These are phyloP conservation scores for Penicillium sp. DNA, from an alignment of 2,329 filamentous ascomycete species.

Conservation along the genomic window DNA sequence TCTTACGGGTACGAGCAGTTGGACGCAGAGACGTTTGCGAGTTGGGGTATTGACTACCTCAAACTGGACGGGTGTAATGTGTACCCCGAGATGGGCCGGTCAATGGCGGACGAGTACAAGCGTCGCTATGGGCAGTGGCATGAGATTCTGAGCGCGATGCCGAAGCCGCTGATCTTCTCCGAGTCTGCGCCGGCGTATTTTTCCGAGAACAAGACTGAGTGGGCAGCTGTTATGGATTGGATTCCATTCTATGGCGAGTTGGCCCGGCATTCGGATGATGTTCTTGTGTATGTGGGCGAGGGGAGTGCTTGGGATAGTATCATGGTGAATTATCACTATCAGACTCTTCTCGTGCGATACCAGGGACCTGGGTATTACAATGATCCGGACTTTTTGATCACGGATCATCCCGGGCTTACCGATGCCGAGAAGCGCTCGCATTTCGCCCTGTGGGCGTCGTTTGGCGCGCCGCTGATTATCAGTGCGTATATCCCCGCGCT, in stretches of 20 bases:
- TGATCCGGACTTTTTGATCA: conserved; percentile 53
- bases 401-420: conserved; percentile 51
- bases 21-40: conserved; percentile 43
- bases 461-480: conserved; percentile 53
- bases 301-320: conserved; percentile 52
- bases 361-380: conserved; percentile 49
- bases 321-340: conserved; percentile 51
- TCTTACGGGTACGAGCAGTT: conserved; percentile 44
- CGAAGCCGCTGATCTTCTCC: conserved; percentile 46
- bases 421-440: conserved; percentile 49
- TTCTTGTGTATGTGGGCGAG: conserved; percentile 44
- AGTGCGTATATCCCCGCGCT: conserved; percentile 47
- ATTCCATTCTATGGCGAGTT: conserved; percentile 45
- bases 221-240: conserved; percentile 52
- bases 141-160: conserved; percentile 38
- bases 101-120: conserved; percentile 29
- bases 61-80: conserved; percentile 53
- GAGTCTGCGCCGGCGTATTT: conserved; percentile 53
- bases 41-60: conserved; percentile 50
- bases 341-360: conserved; percentile 48
- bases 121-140: conserved; percentile 48
- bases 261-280: conserved; percentile 48
- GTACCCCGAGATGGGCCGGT: conserved; percentile 19
- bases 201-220: conserved; percentile 44
- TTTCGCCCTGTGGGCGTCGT: conserved; percentile 55